Conservation (phyloP, 345 rosid genomes). For the Euphorbia tirucalli region DNA sequence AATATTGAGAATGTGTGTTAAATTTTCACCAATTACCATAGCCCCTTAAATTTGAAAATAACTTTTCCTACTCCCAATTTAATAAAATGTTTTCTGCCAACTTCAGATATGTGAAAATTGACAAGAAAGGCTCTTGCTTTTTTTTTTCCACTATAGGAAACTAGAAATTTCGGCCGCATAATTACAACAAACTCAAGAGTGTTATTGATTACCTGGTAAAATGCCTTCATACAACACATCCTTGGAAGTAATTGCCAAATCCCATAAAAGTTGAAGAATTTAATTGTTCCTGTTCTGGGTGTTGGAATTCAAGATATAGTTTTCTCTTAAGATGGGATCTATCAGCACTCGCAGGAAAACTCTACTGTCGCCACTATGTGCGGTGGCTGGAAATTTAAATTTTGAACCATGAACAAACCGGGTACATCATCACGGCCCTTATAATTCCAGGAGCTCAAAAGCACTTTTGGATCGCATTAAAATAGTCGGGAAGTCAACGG, state of each 20-base stretch:
- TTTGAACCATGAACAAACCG: too few relatives aligned
- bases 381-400: too few relatives aligned
- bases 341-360: slow-evolving; percentile 69
- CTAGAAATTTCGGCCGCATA: slow-evolving; percentile 11
- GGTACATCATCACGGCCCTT: too few relatives aligned
- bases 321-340: slow-evolving; percentile 87
- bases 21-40: too few relatives aligned
- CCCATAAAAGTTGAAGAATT: not conserved
- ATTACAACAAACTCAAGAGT: slow-evolving; percentile 21
- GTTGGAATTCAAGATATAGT: slow-evolving; percentile 91
- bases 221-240: not conserved
- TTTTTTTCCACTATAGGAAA: slow-evolving; percentile 1
- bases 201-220: slow-evolving; percentile 13
- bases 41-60: too few relatives aligned
- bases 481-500: too few relatives aligned
- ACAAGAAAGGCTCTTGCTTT: not conserved
- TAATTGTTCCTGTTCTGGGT: too few relatives aligned
- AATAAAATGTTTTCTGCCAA: slow-evolving; percentile 2
- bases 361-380: too few relatives aligned
- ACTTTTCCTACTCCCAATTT: slow-evolving; percentile 8
- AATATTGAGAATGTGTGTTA: too few relatives aligned
- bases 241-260: not conserved
- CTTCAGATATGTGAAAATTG: slow-evolving; percentile 13
- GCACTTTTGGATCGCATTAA: too few relatives aligned
- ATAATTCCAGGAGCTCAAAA: too few relatives aligned